Evolutionary conservation across 768 basidiomycete genomes (phyloP), one percentile per base, ranked within the genome.

Genomic region (Boletellus sp.): DNA sequence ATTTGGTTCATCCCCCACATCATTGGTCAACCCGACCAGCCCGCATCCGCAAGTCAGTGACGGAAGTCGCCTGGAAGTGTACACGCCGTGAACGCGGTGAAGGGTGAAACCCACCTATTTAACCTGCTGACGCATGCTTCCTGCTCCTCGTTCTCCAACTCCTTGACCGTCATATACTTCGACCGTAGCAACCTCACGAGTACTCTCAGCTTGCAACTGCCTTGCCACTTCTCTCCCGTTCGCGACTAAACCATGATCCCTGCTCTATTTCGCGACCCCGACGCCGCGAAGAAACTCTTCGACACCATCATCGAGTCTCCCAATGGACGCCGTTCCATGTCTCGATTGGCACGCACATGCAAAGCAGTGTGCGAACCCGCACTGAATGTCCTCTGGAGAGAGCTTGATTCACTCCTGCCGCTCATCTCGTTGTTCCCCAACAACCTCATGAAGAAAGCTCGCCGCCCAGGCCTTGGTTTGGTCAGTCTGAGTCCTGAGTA

Each of bases 331-430:
- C 82, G 85, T 42, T 74, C 80, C 38, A 68, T 90, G 51, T 83
- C 85, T 43, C 76, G 87, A 60, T 72, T 90, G 57, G 80, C 87
- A 42, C 77, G 88, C 46, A 88, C 87, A 40, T 89, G 87, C 69
- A 80, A 77, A 54, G 79, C 82, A n/a, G 72, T 88, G 64, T 80
- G 76, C 56, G 86, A 85, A 56, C 85, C 85, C 13, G 80, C 83
- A n/a, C 62, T 90, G 57, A 73, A 83, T 63, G 71, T 83, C 42
- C 73, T 90, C 26, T 90, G 88, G 88, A 80, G 77, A 62, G 88
- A 90, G 59, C 70, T 90, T 48, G 87, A 90, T 64, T 86, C 85
- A 12, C 72, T 90, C 51, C 69, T 81, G 40, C 88, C 88, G 10
- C 72, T 90, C 50, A 72, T 90, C 50, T 82, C 83, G 32, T 64